Percentiles rank a stretch among this genome's conserved stretches.
These are phyloP conservation scores for Bryoglossum gracile DNA, from an alignment of 495 filamentous ascomycete genomes.

Conservation along the genomic window DNA sequence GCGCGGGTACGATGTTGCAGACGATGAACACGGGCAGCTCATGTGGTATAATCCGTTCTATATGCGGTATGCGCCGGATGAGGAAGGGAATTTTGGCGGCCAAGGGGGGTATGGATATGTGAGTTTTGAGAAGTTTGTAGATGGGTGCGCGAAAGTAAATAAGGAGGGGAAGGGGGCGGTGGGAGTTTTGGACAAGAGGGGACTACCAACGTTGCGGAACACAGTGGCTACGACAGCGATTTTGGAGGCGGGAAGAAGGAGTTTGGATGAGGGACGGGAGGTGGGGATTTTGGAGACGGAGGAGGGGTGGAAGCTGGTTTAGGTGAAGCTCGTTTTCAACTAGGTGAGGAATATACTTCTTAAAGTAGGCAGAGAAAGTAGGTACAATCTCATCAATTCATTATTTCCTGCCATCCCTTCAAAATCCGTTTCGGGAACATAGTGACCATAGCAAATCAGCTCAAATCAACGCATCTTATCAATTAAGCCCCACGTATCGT, in stretches of 20 bases:
- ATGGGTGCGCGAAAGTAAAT: conserved; percentile 64
- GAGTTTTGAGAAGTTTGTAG: conserved; percentile 92
- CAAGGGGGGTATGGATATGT: conserved; percentile 92
- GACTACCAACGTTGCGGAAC: conserved; percentile 77
- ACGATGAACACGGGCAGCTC: conserved; percentile 59
- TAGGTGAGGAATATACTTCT: no score
- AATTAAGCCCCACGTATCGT: no score
- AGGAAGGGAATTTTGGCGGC: conserved; percentile 88
- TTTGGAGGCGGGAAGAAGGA: conserved; percentile 73
- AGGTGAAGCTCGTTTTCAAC: conserved; percentile 19
- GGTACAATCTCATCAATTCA: no score
- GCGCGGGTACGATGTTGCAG: conserved; percentile 89
- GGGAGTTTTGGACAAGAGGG: conserved; percentile 67
- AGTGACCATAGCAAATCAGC: no score
- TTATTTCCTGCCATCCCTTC: no score
- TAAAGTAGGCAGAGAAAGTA: no score
- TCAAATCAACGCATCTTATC: no score
- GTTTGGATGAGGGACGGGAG: conserved; percentile 70
- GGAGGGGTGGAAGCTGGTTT: conserved; percentile 65
- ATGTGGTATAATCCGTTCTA: conserved; percentile 94
- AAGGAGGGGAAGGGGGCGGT: conserved; percentile 66
- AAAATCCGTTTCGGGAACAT: no score
- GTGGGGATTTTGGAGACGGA: conserved; percentile 61
- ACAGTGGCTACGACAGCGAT: conserved; percentile 90
- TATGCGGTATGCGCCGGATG: conserved; percentile 92